These are phyloP conservation scores for Chytriomyces sp. DNA, from an alignment of 192 early-diverging fungal genomes.

Conservation along the genomic window DNA sequence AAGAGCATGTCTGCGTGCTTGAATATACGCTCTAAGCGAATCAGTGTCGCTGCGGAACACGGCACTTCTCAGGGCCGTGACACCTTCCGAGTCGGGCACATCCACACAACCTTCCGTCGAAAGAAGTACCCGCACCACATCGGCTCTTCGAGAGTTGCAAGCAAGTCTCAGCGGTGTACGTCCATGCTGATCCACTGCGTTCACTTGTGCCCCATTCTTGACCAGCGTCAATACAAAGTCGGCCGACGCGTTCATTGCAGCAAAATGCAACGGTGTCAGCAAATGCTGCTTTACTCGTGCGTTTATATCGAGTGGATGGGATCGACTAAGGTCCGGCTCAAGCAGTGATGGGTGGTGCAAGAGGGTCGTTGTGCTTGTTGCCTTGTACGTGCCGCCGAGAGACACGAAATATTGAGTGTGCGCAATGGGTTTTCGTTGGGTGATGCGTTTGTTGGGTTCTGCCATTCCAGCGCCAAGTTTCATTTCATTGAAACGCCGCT, in stretches of 20 bases:
- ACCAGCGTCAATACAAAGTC: slow-evolving; percentile 19
- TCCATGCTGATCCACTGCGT: slow-evolving; percentile 28
- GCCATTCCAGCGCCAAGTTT: not conserved
- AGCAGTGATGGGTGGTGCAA: not conserved
- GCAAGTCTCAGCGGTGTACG: slow-evolving; percentile 37
- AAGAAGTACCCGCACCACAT: slow-evolving; percentile 22
- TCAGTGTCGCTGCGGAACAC: slow-evolving; percentile 26
- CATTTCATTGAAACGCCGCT: not conserved
- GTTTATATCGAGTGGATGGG: slow-evolving; percentile 16
- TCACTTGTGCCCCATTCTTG: slow-evolving; percentile 29
- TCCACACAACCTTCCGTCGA: slow-evolving; percentile 13
- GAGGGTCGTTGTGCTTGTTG: not conserved
- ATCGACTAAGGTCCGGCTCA: not conserved
- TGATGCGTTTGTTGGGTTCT: not conserved
- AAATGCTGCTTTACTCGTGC: slow-evolving; percentile 28
- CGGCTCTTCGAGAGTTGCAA: slow-evolving; percentile 12
- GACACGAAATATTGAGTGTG: not conserved
- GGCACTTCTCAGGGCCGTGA: slow-evolving; percentile 23
- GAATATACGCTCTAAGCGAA: slow-evolving; percentile 7
- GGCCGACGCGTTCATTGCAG: slow-evolving; percentile 34
- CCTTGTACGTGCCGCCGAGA: not conserved
- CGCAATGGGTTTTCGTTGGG: not conserved
- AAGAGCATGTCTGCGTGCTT: not conserved
- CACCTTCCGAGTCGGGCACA: slow-evolving; percentile 29
- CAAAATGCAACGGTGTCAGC: slow-evolving; percentile 37